Conservation (phyloP, 768 basidiomycete species). For the Mycena filopes region DNA sequence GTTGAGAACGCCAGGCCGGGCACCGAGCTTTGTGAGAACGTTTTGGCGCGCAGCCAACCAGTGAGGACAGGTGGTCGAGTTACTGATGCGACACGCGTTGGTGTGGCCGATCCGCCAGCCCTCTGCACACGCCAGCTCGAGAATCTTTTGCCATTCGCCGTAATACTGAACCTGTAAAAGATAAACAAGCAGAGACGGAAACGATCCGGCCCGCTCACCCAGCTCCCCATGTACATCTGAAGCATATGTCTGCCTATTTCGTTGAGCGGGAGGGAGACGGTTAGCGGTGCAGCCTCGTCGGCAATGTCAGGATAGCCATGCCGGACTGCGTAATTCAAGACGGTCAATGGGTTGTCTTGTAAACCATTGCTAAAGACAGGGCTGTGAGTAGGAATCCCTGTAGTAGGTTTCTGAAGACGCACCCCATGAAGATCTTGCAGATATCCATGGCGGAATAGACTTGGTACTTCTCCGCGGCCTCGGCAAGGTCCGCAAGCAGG, state of each 20-base stretch:
- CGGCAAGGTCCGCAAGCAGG: constrained; percentile 32
- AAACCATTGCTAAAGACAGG: constrained; percentile 20
- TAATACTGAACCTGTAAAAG: constrained; percentile 24
- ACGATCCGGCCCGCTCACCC: constrained; percentile 13
- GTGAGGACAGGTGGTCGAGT: constrained; percentile 29
- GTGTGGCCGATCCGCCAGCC: constrained; percentile 33
- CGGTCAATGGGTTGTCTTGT: constrained; percentile 31
- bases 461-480: constrained; percentile 39
- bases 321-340: constrained; percentile 35
- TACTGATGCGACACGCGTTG: constrained; percentile 31
- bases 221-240: constrained; percentile 31
- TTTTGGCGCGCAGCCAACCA: constrained; percentile 32
- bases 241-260: constrained; percentile 31
- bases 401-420: not conserved
- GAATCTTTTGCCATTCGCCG: constrained; percentile 33
- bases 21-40: constrained; percentile 29
- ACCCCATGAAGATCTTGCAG: constrained; percentile 36
- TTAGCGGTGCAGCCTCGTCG: constrained; percentile 33
- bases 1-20: constrained; percentile 27
- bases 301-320: constrained; percentile 36
- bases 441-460: constrained; percentile 35
- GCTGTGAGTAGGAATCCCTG: not conserved
- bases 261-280: constrained; percentile 30
- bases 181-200: not conserved
- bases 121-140: constrained; percentile 27